Conservation (phyloP, 2,329 filamentous ascomycete genomes). For the Pyrenophora seminiperda region DNA sequence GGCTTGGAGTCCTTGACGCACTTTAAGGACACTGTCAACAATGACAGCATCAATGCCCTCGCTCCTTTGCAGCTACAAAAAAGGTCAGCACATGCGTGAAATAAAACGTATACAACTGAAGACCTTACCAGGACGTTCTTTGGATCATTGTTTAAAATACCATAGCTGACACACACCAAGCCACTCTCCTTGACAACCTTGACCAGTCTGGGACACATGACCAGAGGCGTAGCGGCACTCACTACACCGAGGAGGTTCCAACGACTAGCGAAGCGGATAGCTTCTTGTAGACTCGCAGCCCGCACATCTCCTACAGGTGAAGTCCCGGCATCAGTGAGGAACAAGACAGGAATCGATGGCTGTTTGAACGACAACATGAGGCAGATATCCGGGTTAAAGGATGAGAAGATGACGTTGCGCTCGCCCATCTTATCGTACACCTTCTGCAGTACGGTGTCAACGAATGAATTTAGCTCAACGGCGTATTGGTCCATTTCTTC, state of each 20-base stretch:
- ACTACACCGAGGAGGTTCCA: conserved; percentile 97
- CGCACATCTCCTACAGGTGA: conserved; percentile 82
- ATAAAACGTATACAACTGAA: not conserved
- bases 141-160: conserved; percentile 85
- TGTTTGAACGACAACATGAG: conserved; percentile 95
- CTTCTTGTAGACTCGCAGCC: conserved; percentile 90
- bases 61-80: conserved; percentile 77
- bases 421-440: conserved; percentile 84
- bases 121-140: conserved; percentile 77
- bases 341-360: conserved; percentile 92
- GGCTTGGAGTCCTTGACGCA: conserved; percentile 83
- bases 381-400: conserved; percentile 97
- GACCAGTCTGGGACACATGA: conserved; percentile 86
- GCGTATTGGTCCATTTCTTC: conserved; percentile 97
- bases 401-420: conserved; percentile 95
- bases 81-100: conserved; percentile 1
- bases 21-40: conserved; percentile 91
- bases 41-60: conserved; percentile 98
- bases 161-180: conserved; percentile 93
- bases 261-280: conserved; percentile 87
- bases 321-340: conserved; percentile 89
- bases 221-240: conserved; percentile 82
- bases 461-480: conserved; percentile 94
- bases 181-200: conserved; percentile 93
- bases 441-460: conserved; percentile 86